Evolutionary conservation across 352 stramenopile species (phyloP).

Genomic region (Globisporangium nagaii): DNA sequence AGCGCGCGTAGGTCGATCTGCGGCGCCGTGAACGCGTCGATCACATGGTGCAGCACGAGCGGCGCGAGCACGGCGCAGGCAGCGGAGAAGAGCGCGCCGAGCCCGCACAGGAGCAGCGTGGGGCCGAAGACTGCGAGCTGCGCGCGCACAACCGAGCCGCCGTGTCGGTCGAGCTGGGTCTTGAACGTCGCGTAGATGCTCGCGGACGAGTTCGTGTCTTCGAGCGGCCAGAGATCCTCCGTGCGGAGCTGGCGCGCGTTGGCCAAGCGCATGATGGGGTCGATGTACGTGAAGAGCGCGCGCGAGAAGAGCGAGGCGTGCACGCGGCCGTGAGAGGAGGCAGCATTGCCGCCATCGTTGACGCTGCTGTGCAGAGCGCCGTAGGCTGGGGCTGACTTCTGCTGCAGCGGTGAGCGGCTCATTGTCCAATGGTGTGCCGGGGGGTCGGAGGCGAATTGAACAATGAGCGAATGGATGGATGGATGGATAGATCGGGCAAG

Average conservation of each 20-base stretch:
- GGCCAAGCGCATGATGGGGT: constrained; percentile 29
- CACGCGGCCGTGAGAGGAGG: background rate
- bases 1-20: constrained; percentile 20
- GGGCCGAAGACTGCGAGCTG: background rate
- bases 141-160: background rate
- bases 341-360: background rate
- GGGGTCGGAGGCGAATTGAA: background rate
- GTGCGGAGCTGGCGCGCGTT: constrained; percentile 34
- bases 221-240: constrained; percentile 35
- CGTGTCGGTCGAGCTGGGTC: background rate
- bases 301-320: constrained; percentile 20
- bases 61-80: constrained; percentile 6
- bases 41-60: constrained; percentile 32
- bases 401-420: background rate
- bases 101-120: background rate
- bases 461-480: background rate
- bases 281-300: constrained; percentile 33
- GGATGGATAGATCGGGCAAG: too few species aligned
- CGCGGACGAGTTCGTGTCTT: background rate
- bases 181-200: background rate
- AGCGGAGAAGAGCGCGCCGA: background rate
- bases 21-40: constrained; percentile 22
- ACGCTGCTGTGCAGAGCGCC: background rate
- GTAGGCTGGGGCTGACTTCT: background rate
- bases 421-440: background rate